Evolutionary conservation across 1,284 basidiomycete genomes (phyloP).

Genomic region (Cystobasidium slooffiae): DNA sequence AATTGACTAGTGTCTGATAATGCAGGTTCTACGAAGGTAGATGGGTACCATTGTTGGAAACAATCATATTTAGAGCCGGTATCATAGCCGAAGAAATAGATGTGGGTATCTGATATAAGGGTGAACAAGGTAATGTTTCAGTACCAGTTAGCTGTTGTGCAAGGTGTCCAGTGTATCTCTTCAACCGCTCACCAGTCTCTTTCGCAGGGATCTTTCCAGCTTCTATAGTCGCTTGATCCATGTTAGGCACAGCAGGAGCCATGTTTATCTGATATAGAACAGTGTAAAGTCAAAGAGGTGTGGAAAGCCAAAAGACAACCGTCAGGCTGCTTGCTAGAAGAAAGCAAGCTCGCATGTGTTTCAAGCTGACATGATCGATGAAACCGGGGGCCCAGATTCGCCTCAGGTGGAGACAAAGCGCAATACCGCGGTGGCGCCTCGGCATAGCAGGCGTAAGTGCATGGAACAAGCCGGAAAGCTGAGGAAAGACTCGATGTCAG

Average conservation of each 20-base stretch:
- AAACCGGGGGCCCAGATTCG: no score
- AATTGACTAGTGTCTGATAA: slow-evolving; percentile 4
- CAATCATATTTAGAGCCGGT: slow-evolving; percentile 57
- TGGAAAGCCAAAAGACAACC: no score
- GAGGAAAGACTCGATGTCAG: no score
- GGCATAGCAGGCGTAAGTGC: no score
- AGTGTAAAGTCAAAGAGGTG: neutral
- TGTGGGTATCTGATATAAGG: slow-evolving; percentile 11
- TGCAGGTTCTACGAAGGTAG: slow-evolving; percentile 58
- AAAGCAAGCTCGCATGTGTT: no score
- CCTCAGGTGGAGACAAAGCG: no score
- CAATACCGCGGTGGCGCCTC: no score
- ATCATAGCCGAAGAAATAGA: slow-evolving; percentile 44
- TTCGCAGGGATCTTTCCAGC: slow-evolving; percentile 20
- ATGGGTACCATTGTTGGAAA: slow-evolving; percentile 65
- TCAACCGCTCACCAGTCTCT: slow-evolving; percentile 15
- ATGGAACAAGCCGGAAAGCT: no score
- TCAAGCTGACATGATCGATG: no score
- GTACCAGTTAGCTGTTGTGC: neutral
- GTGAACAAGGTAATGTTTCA: neutral
- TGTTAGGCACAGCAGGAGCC: slow-evolving; percentile 21
- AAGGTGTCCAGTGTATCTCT: no score
- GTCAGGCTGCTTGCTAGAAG: no score
- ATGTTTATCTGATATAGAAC: neutral
- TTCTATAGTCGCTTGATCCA: slow-evolving; percentile 21